Percentiles rank a stretch among this genome's conserved stretches.
Evolutionary conservation across 495 filamentous ascomycete genomes (phyloP).

Genomic region (Venustampulla echinocandica): DNA sequence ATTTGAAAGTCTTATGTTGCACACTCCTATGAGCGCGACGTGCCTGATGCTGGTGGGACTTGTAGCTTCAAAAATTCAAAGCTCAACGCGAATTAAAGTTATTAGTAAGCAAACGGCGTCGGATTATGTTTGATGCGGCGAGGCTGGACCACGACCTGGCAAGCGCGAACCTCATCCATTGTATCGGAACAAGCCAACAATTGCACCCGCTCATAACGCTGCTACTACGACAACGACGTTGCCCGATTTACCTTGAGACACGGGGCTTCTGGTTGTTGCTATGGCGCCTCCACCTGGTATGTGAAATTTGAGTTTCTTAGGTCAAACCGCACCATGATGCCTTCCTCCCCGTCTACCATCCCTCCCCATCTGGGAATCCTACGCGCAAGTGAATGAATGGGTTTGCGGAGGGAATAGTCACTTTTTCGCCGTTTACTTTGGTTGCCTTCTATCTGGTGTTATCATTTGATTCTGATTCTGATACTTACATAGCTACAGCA

Average conservation of each 20-base stretch:
- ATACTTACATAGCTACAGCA: not conserved
- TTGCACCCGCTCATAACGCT: no score
- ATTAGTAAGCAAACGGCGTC: not conserved
- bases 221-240: not conserved
- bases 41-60: no score
- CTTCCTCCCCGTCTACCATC: no score
- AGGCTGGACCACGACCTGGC: not conserved
- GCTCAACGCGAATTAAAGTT: slow-evolving; percentile 14
- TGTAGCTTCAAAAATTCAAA: slow-evolving; percentile 33
- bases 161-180: not conserved
- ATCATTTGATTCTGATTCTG: no score
- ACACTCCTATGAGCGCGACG: not conserved
- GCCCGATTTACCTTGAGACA: not conserved
- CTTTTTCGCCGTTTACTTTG: no score
- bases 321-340: no score
- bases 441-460: no score
- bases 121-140: slow-evolving; percentile 1
- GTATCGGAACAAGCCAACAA: no score
- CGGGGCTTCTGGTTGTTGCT: not conserved
- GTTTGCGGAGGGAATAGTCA: no score
- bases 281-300: slow-evolving; percentile 20
- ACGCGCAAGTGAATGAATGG: no score
- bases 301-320: no score
- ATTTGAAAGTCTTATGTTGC: not conserved
- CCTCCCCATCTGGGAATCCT: no score